These are phyloP conservation scores for Chrysoporthe cubensis DNA, from an alignment of 2,329 filamentous ascomycete genomes.

Conservation along the genomic window DNA sequence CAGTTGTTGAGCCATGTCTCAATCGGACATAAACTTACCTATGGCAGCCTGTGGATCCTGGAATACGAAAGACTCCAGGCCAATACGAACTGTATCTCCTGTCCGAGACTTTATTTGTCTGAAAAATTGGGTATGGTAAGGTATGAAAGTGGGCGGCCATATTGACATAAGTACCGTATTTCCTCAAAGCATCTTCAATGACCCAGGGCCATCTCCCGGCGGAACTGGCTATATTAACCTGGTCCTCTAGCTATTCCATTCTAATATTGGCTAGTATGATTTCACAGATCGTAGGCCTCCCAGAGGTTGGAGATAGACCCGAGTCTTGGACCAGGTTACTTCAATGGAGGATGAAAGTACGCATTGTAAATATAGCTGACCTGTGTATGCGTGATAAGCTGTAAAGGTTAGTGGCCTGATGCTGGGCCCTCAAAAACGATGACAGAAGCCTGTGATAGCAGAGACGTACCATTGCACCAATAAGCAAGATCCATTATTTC, in stretches of 20 bases:
- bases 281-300: neutral
- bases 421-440: too few relatives aligned
- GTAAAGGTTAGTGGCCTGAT: too few relatives aligned
- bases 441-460: too few relatives aligned
- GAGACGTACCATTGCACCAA: too few relatives aligned
- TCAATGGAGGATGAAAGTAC: neutral
- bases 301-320: neutral
- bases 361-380: neutral
- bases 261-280: too few relatives aligned
- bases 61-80: neutral
- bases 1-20: too few relatives aligned
- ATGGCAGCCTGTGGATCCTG: neutral
- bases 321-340: neutral
- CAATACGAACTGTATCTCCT: slow-evolving; percentile 5
- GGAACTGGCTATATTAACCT: neutral
- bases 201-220: neutral
- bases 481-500: too few relatives aligned
- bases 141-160: too few relatives aligned
- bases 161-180: neutral
- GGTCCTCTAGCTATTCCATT: too few relatives aligned
- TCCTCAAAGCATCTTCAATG: neutral
- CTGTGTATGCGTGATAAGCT: too few relatives aligned
- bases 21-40: too few relatives aligned
- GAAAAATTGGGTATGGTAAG: neutral
- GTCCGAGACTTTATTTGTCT: neutral